phyloP scores from a whole-genome alignment of 2,329 filamentous ascomycete species.

The Fusarium sublunatum region DNA sequence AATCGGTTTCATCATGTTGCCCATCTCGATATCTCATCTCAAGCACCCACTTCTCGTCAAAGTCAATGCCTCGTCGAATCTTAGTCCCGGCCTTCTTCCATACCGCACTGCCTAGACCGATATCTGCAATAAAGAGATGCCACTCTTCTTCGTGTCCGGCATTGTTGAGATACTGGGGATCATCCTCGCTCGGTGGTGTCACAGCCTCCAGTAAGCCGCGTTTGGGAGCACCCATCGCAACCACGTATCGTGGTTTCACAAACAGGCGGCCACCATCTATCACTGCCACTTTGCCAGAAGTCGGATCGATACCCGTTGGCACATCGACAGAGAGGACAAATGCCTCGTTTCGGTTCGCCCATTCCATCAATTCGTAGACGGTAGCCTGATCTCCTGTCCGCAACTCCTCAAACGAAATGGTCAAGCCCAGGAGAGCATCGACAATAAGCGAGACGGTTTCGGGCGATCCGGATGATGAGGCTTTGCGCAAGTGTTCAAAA shows the following conservation, averaged over 20 bases:
- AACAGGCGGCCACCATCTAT: conserved; percentile 83
- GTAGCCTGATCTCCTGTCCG: conserved; percentile 83
- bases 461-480: conserved; percentile 55
- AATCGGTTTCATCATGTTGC: conserved; percentile 45
- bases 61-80: conserved; percentile 85
- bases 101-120: conserved; percentile 83
- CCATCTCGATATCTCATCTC: conserved; percentile 68
- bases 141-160: conserved; percentile 68
- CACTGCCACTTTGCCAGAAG: conserved; percentile 72
- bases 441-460: conserved; percentile 80
- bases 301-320: conserved; percentile 87
- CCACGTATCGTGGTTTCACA: conserved; percentile 83
- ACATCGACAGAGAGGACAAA: conserved; percentile 89
- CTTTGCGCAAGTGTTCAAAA: conserved; percentile 68
- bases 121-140: conserved; percentile 86
- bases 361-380: conserved; percentile 90
- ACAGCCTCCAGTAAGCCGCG: conserved; percentile 84
- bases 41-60: conserved; percentile 87
- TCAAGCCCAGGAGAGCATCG: conserved; percentile 87
- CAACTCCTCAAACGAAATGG: conserved; percentile 89
- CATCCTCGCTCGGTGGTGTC: conserved; percentile 60
- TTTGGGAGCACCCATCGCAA: conserved; percentile 88
- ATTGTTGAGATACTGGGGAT: conserved; percentile 46
- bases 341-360: conserved; percentile 89
- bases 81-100: conserved; percentile 88